Conservation (phyloP, 2,329 filamentous ascomycete species). For the Aspergillus oerlinghausenensis region DNA sequence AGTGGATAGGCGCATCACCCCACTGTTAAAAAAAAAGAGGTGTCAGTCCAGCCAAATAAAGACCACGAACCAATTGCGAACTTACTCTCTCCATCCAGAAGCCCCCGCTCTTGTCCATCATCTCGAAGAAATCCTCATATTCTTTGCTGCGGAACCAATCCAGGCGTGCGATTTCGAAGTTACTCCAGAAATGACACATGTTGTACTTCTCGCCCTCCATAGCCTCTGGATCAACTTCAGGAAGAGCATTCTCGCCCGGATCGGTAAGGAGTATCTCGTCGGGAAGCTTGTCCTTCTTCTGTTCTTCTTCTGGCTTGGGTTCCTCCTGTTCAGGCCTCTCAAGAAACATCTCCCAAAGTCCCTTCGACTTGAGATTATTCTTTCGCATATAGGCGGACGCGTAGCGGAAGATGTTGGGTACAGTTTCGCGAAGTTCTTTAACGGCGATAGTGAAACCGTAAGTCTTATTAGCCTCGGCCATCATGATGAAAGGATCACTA, state of each 20-base stretch:
- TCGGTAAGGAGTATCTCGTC: conserved; percentile 78
- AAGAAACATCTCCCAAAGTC: conserved; percentile 98
- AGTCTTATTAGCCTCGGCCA: conserved; percentile 92
- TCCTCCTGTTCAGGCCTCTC: conserved; percentile 58
- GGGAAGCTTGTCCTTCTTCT: conserved; percentile 64
- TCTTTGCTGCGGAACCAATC: conserved; percentile 96
- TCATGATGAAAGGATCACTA: conserved; percentile 90
- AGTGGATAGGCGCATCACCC: conserved; percentile 98
- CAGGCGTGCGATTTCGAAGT: conserved; percentile 94
- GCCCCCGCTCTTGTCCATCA: conserved; percentile 96
- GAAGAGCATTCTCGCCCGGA: conserved; percentile 63
- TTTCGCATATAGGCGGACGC: conserved; percentile 95
- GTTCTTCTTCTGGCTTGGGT: conserved; percentile 55
- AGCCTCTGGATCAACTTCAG: conserved; percentile 79
- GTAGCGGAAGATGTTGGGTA: conserved; percentile 97
- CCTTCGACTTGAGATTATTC: conserved; percentile 85
- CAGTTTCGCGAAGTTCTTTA: conserved; percentile 94
- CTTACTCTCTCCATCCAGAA: conserved; percentile 98
- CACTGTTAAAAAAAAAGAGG: conserved; percentile 60
- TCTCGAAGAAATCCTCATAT: conserved; percentile 96
- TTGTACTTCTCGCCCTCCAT: conserved; percentile 99
- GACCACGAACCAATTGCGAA: conserved; percentile 20
- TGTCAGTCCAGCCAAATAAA: conserved; percentile 9
- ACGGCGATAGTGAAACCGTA: conserved; percentile 99
- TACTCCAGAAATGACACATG: conserved; percentile 99